These are phyloP conservation scores for Coemansia sp. DNA, from an alignment of 192 early-diverging fungal species.

Conservation along the genomic window DNA sequence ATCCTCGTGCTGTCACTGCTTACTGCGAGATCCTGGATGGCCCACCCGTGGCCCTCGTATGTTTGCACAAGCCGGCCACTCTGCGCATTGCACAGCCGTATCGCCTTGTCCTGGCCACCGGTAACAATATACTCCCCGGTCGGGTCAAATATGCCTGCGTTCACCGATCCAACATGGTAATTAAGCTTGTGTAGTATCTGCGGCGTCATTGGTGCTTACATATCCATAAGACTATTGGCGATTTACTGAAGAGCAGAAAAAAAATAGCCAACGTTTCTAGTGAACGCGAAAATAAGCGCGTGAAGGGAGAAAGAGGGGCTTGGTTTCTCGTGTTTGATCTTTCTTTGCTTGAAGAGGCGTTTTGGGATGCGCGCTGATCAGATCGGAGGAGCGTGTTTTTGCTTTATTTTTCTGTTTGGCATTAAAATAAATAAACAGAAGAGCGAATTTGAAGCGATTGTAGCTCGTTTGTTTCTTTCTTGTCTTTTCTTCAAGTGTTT, in stretches of 20 bases:
- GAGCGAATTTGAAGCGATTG: not conserved
- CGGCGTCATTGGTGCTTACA: not conserved
- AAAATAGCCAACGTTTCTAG: not conserved
- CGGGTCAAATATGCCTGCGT: conserved; percentile 65
- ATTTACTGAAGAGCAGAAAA: not conserved
- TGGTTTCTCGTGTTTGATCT: no score
- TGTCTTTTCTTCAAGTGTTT: no score
- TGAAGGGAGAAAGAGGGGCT: no score
- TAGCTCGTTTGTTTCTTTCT: no score
- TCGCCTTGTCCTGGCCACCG: conserved; percentile 71
- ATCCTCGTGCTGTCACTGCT: conserved; percentile 62
- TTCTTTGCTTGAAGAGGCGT: no score
- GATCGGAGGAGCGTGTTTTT: no score
- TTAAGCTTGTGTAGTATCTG: conserved; percentile 48
- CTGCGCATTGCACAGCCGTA: conserved; percentile 69
- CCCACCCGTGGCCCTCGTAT: conserved; percentile 85
- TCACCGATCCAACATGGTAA: conserved; percentile 70
- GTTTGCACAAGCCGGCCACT: conserved; percentile 71
- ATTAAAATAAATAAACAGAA: no score
- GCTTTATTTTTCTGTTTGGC: no score
- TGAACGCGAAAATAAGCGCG: no score
- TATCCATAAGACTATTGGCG: no score
- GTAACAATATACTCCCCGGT: conserved; percentile 82
- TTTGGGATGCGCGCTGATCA: no score
- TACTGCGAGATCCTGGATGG: conserved; percentile 58